A percentile compares a stretch with the other conserved stretches of the same genome.
phyloP scores from a whole-genome alignment of 164 flowering plant species.

The Brasenia schreberi region DNA sequence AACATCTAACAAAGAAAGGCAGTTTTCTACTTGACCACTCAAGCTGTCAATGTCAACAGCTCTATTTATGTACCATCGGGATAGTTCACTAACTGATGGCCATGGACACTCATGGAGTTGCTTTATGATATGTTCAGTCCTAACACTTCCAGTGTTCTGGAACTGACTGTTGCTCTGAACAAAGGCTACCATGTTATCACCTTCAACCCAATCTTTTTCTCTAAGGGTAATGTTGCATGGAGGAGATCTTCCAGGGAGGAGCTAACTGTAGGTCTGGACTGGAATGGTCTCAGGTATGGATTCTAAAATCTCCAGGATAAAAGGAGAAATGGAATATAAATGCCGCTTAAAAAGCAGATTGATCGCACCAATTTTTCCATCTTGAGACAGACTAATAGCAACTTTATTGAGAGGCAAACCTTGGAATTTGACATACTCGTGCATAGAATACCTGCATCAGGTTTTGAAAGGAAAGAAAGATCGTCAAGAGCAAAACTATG shows the following conservation, averaged over 20 bases:
- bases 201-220: conserved; percentile 95
- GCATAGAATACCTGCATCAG: conserved; percentile 68
- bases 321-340: conserved; percentile 66
- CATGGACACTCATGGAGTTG: conserved; percentile 43
- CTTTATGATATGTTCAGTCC: conserved; percentile 63
- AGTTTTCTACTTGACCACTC: conserved; percentile 86
- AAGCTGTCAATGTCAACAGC: conserved; percentile 66
- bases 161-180: conserved; percentile 20
- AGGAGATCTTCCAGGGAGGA: conserved; percentile 88
- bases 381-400: conserved; percentile 68
- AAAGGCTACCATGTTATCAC: conserved; percentile 43
- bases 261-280: conserved; percentile 74
- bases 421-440: conserved; percentile 73
- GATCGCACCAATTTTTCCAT: conserved; percentile 92
- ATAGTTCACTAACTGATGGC: conserved; percentile 66
- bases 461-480: conserved; percentile 24
- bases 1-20: conserved; percentile 59
- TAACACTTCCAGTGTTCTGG: conserved; percentile 17
- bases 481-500: not conserved
- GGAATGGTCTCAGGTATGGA: conserved; percentile 93
- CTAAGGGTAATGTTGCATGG: conserved; percentile 47
- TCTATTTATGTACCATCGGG: conserved; percentile 70
- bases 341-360: conserved; percentile 98
- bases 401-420: conserved; percentile 47
- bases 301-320: conserved; percentile 54